Evolutionary conservation across 2,329 filamentous ascomycete species (phyloP).

Genomic region (Zasmidium citrigriseum): DNA sequence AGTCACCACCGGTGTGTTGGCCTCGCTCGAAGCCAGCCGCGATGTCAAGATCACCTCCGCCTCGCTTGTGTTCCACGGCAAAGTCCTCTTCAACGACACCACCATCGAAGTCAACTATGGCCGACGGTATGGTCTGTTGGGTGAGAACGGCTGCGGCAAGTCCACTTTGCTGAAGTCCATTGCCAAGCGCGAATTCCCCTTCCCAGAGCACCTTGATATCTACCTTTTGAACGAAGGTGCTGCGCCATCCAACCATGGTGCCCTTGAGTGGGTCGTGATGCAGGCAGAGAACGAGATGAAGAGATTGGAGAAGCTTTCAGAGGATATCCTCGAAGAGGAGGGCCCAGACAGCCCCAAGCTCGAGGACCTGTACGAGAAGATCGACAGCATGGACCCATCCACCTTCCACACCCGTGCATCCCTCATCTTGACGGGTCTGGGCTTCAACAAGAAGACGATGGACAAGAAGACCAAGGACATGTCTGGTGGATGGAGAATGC

Average conservation of each 20-base stretch:
- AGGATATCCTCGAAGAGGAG: conserved; percentile 86
- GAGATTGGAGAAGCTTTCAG: conserved; percentile 82
- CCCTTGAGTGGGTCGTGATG: conserved; percentile 93
- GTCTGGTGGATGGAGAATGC: conserved; percentile 99
- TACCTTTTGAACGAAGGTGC: conserved; percentile 98
- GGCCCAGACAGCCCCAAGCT: conserved; percentile 88
- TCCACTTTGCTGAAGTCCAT: conserved; percentile 97
- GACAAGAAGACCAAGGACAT: conserved; percentile 99
- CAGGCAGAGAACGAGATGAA: conserved; percentile 94
- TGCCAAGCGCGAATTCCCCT: conserved; percentile 87
- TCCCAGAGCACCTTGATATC: conserved; percentile 95
- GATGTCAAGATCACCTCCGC: conserved; percentile 96
- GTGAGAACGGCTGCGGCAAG: conserved; percentile 99
- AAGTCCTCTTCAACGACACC: conserved; percentile 90
- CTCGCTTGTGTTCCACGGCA: conserved; percentile 96
- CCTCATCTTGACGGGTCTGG: conserved; percentile 95
- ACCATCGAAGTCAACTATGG: conserved; percentile 91
- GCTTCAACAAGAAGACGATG: conserved; percentile 98
- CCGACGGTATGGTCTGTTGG: conserved; percentile 89
- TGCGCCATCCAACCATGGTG: conserved; percentile 82
- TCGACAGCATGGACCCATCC: conserved; percentile 97
- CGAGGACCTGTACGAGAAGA: conserved; percentile 97
- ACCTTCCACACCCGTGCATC: conserved; percentile 96
- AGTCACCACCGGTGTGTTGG: conserved; percentile 94
- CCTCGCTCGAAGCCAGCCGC: conserved; percentile 79